Base-by-base conservation (phyloP, 2,329 filamentous ascomycete genomes). In the Lasiodiplodia theobromae region DNA sequence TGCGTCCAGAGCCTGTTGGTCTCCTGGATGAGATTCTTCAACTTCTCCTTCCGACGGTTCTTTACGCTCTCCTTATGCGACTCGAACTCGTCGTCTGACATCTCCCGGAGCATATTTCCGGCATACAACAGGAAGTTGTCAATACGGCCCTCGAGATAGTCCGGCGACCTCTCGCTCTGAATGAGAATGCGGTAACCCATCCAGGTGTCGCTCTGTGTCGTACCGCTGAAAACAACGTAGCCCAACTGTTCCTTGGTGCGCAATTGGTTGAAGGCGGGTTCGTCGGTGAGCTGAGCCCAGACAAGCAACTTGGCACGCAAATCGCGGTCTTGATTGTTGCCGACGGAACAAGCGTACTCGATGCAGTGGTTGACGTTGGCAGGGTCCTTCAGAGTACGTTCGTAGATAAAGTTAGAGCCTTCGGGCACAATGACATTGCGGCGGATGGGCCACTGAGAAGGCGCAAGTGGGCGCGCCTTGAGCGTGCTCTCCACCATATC, bases 221-320 rank as follows among this genome's bases (percentile, higher is more conserved):
- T 85, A 34, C 93, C 92, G 60, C 92, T 95, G 80, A 95, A 97
- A 0, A 99, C 95, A 66, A 99, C 92, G 74, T 99, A 99, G 14
- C 96, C 96, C 7, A 99, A 90, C 81, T 99, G 95, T 79, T 99
- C 95, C 80, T 98, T 97, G 53, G 96, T 98, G 62, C 96, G 89
- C 8, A 99, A 86, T 78, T 97, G 94, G 80, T 99, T 93, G 77
- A 98, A 99, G 10, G 92, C 92, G 4, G 94, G 94, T 81, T 99
- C 96, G 68, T 97, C 92, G 0, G 93, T 90, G 82, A 99, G 92
- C 80, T 98, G 96, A 31, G 93, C 91, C 52, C 97, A 86, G 6
- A 99, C 85, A 52, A 96, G 84, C 0, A 92, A 86, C 79, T 92
- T 94, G 16, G 94, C 92, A 21, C 93, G 88, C 14, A 92, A 80